A percentile compares a stretch with the other conserved stretches of the same genome.
phyloP scores from a whole-genome alignment of 495 filamentous ascomycete species.

The Aspergillus avenaceus region DNA sequence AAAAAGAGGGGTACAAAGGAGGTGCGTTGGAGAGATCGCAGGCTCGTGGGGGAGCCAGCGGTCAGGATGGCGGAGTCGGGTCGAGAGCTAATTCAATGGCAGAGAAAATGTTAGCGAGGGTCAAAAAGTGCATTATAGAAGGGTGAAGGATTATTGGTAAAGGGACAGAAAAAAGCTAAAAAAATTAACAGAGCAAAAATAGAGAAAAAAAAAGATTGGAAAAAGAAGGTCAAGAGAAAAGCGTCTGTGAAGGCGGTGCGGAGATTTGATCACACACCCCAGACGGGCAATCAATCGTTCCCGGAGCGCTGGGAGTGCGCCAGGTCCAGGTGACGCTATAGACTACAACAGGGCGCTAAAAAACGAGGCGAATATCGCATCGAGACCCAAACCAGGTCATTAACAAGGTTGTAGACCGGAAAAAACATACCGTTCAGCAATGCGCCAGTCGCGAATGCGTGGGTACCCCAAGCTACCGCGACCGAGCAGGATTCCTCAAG shows the following conservation, averaged over 20 bases:
- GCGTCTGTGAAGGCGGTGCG: slow-evolving; percentile 44
- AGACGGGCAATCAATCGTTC: slow-evolving; percentile 24
- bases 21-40: neutral
- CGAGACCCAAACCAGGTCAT: slow-evolving; percentile 1
- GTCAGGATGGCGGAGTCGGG: slow-evolving; percentile 5
- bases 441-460: slow-evolving; percentile 37
- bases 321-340: slow-evolving; percentile 7
- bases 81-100: slow-evolving; percentile 2
- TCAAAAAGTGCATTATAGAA: neutral
- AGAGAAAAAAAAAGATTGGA: slow-evolving; percentile 11
- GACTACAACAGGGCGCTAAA: neutral
- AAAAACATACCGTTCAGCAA: slow-evolving; percentile 44
- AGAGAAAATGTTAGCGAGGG: slow-evolving; percentile 1
- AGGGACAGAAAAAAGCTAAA: neutral
- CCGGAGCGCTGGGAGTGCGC: slow-evolving; percentile 22
- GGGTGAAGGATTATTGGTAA: neutral
- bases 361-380: neutral
- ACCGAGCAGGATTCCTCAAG: slow-evolving; percentile 32
- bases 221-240: slow-evolving; percentile 10
- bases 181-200: slow-evolving; percentile 7
- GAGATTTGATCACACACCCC: slow-evolving; percentile 44
- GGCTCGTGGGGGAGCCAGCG: slow-evolving; percentile 3
- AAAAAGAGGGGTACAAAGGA: neutral
- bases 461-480: slow-evolving; percentile 35
- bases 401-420: slow-evolving; percentile 13